A percentile compares a stretch with the other conserved stretches of the same genome.
phyloP scores from a whole-genome alignment of 306 rosid species.

The Hippophae rhamnoides region DNA sequence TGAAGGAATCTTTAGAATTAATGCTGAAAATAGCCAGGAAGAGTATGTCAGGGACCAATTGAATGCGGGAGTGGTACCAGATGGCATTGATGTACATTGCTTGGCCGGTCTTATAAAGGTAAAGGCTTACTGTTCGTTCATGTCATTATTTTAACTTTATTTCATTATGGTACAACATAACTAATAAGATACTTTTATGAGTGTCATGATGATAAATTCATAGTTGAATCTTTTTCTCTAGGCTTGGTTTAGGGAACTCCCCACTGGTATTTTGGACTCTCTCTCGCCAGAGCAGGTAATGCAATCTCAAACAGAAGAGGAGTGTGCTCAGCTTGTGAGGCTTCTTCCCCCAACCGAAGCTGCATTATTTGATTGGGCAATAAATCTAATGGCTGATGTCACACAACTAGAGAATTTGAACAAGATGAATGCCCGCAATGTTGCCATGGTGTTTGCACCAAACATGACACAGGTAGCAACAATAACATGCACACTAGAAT shows the following conservation, averaged over 20 bases:
- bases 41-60: slow-evolving; percentile 84
- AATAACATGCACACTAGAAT: slow-evolving; percentile 9
- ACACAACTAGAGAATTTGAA: slow-evolving; percentile 78
- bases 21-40: slow-evolving; percentile 89
- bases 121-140: not conserved
- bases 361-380: slow-evolving; percentile 87
- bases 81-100: slow-evolving; percentile 81
- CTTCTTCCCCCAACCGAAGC: slow-evolving; percentile 85
- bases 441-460: slow-evolving; percentile 99
- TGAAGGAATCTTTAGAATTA: slow-evolving; percentile 97
- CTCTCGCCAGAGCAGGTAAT: slow-evolving; percentile 92
- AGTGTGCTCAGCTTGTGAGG: slow-evolving; percentile 70
- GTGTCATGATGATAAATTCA: not conserved
- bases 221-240: slow-evolving; percentile 17
- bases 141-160: not conserved
- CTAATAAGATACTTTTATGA: no score
- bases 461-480: slow-evolving; percentile 90
- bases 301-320: slow-evolving; percentile 87
- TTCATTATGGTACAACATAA: not conserved
- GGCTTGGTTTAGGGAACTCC: slow-evolving; percentile 99
- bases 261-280: slow-evolving; percentile 81
- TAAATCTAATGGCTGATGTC: slow-evolving; percentile 93
- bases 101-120: slow-evolving; percentile 97
- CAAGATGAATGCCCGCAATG: slow-evolving; percentile 96
- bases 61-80: slow-evolving; percentile 71